phyloP scores from a whole-genome alignment of 2,329 filamentous ascomycete genomes.

The Ascocoryne sarcoides region DNA sequence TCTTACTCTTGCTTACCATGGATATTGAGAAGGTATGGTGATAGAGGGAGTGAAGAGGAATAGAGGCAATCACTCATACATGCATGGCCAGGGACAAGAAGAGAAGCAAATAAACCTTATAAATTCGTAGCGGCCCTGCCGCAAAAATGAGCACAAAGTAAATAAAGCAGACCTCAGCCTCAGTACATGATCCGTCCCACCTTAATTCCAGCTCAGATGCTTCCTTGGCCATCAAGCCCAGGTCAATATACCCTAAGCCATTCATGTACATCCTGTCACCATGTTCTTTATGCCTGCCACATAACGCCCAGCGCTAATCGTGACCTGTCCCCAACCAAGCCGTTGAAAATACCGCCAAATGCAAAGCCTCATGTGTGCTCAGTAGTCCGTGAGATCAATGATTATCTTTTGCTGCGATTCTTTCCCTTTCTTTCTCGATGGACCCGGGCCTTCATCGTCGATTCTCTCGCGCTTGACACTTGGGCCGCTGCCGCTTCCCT shows the following conservation, averaged over 20 bases:
- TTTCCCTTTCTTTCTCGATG: not conserved
- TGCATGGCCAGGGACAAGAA: not conserved
- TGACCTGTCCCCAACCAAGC: not conserved
- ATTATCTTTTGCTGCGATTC: not conserved
- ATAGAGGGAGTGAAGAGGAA: not conserved
- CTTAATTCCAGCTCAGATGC: not conserved
- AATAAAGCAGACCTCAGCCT: not conserved
- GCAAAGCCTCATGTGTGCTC: not conserved
- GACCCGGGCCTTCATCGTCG: not conserved
- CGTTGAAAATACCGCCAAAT: not conserved
- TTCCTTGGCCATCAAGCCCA: not conserved
- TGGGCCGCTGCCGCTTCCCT: not conserved
- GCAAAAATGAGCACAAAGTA: not conserved
- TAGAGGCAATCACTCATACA: not conserved
- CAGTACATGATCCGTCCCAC: not conserved
- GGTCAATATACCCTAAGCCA: not conserved
- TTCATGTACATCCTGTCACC: too few species aligned
- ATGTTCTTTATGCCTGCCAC: too few species aligned
- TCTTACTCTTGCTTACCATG: not conserved
- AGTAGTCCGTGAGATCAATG: slow-evolving; percentile 1
- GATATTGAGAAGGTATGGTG: not conserved
- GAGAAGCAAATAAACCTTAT: not conserved
- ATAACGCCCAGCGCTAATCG: too few species aligned
- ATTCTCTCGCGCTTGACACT: not conserved
- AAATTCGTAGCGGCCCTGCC: too few species aligned